Percentiles rank a stretch among this genome's conserved stretches.
These are phyloP conservation scores for Rubus idaeus DNA, from an alignment of 306 rosid species.

Conservation along the genomic window DNA sequence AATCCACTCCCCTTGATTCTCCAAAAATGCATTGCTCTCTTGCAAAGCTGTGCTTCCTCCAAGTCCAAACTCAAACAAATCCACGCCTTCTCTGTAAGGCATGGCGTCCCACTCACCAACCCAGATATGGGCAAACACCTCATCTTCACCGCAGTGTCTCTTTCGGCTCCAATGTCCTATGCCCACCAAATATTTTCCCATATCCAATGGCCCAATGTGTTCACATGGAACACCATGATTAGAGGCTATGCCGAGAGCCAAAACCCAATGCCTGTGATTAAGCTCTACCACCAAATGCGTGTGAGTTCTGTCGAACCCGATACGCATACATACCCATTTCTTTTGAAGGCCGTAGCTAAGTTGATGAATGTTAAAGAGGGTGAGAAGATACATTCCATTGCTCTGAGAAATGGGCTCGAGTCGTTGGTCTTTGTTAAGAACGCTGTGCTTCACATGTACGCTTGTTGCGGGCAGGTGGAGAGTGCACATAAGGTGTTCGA, in stretches of 20 bases:
- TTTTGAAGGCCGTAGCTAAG: constrained; percentile 42
- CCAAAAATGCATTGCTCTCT: constrained; percentile 35
- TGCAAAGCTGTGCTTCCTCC: constrained; percentile 39
- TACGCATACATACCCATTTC: constrained; percentile 43
- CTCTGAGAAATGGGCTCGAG: constrained; percentile 41
- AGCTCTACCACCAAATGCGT: constrained; percentile 33
- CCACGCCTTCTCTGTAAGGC: constrained; percentile 46
- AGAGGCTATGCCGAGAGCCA: constrained; percentile 44
- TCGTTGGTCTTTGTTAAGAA: constrained; percentile 41
- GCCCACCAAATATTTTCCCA: constrained; percentile 31
- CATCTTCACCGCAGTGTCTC: constrained; percentile 37
- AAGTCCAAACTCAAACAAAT: constrained; percentile 33
- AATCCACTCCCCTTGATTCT: constrained; percentile 7
- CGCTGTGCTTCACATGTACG: constrained; percentile 39
- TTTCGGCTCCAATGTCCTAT: constrained; percentile 37
- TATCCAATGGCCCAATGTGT: constrained; percentile 30
- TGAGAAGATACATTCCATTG: constrained; percentile 36
- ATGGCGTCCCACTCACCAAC: constrained; percentile 32
- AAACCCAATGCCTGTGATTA: constrained; percentile 30
- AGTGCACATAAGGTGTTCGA: constrained; percentile 41
- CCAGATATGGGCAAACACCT: constrained; percentile 42
- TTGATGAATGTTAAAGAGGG: constrained; percentile 29
- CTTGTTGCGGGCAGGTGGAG: constrained; percentile 30
- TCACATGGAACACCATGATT: constrained; percentile 49
- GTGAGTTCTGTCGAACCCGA: constrained; percentile 28